Conservation (phyloP, 2,329 filamentous ascomycete species). For the Biscogniauxia sp. region DNA sequence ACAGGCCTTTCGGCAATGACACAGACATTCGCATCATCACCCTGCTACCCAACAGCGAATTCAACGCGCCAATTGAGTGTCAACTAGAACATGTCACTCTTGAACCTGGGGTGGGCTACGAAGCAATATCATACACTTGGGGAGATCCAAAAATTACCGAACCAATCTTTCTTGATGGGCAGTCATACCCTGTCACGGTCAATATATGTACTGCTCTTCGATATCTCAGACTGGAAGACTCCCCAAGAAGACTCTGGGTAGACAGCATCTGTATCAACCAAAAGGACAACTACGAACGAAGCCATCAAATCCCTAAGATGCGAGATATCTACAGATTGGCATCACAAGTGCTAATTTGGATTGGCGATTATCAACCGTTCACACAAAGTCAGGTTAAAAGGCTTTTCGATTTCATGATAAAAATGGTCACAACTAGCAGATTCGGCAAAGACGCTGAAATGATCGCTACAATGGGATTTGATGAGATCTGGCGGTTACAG, state of each 20-base stretch:
- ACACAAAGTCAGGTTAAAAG: constrained; percentile 6
- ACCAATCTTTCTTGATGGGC: constrained; percentile 12
- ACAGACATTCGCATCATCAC: constrained; percentile 17
- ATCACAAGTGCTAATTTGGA: constrained; percentile 9
- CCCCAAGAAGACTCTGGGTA: constrained; percentile 16
- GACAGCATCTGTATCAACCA: constrained; percentile 23
- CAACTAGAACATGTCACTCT: constrained; percentile 13
- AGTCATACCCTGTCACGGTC: constrained; percentile 13
- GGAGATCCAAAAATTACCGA: constrained; percentile 15
- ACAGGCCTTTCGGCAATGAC: constrained; percentile 10
- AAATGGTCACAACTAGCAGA: constrained; percentile 3
- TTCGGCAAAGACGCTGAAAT: constrained; percentile 3
- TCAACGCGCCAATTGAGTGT: constrained; percentile 16
- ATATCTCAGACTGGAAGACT: constrained; percentile 11
- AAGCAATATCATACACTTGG: constrained; percentile 21
- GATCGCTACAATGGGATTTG: constrained; percentile 4
- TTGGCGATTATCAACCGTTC: constrained; percentile 11
- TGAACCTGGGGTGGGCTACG: constrained; percentile 9
- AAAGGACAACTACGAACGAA: constrained; percentile 9
- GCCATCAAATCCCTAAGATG: constrained; percentile 15
- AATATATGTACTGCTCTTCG: constrained; percentile 11
- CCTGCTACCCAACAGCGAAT: constrained; percentile 8
- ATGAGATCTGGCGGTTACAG: constrained; percentile 12
- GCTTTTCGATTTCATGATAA: constrained; percentile 5
- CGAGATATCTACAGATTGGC: constrained; percentile 13